Evolutionary conservation across 1,284 basidiomycete species (phyloP).

Genomic region (Naganishia sp.): DNA sequence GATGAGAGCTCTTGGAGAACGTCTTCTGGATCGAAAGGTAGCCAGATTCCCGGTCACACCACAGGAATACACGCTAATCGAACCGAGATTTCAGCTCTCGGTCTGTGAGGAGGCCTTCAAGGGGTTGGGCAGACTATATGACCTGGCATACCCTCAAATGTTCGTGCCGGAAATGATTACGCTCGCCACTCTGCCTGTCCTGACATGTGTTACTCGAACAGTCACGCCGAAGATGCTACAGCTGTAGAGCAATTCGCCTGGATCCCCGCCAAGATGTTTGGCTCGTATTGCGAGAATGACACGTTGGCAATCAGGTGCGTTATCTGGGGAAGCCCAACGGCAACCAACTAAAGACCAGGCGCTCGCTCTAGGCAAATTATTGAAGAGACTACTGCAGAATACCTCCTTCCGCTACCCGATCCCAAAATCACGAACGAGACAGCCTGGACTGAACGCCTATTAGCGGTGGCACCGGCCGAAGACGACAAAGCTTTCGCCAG

Average conservation of each 20-base stretch:
- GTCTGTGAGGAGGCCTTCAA: constrained; percentile 82
- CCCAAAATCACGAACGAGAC: constrained; percentile 66
- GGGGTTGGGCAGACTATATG: constrained; percentile 76
- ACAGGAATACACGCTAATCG: neutral
- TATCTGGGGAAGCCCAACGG: neutral
- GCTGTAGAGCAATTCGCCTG: constrained; percentile 84
- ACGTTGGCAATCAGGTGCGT: constrained; percentile 61
- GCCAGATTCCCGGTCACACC: constrained; percentile 21
- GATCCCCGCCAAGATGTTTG: constrained; percentile 81
- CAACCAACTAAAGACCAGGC: neutral
- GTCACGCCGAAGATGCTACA: constrained; percentile 73
- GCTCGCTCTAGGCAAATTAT: constrained; percentile 14
- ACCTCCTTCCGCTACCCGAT: constrained; percentile 79
- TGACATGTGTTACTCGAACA: constrained; percentile 47
- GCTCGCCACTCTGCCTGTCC: constrained; percentile 19
- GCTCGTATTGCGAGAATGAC: constrained; percentile 54
- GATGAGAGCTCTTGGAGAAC: constrained; percentile 67
- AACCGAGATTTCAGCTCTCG: constrained; percentile 56
- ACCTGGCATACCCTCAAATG: constrained; percentile 85
- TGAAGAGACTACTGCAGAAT: constrained; percentile 11
- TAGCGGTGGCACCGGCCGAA: constrained; percentile 73
- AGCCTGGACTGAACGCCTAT: constrained; percentile 79
- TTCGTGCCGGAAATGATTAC: constrained; percentile 52
- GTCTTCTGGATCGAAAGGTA: constrained; percentile 85
- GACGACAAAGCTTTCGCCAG: constrained; percentile 63